Percentiles rank a stretch among this genome's conserved stretches.
These are phyloP conservation scores for Triadica sebifera DNA, from an alignment of 345 rosid genomes.

Conservation along the genomic window DNA sequence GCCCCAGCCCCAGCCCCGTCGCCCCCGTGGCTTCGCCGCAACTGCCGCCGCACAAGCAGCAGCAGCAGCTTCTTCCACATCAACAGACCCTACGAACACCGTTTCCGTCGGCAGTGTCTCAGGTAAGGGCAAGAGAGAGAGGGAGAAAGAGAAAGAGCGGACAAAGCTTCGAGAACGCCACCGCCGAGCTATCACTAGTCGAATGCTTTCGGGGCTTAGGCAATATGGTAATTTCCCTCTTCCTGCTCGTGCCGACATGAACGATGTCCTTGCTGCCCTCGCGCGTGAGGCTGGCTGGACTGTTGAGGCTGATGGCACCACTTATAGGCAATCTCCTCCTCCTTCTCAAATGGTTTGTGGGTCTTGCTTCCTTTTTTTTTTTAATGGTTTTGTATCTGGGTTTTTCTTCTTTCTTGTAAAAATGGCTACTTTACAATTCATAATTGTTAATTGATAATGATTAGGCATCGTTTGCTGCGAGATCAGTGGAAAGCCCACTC, in stretches of 20 bases:
- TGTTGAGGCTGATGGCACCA: conserved; percentile 88
- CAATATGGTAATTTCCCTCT: conserved; percentile 93
- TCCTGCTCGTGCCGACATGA: conserved; percentile 99
- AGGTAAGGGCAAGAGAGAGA: conserved; percentile 72
- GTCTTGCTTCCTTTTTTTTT: background rate
- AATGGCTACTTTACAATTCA: background rate
- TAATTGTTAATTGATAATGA: conserved; percentile 5
- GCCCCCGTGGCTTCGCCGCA: conserved; percentile 79
- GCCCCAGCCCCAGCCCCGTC: conserved; percentile 46
- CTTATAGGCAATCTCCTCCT: conserved; percentile 67
- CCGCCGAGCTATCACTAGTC: conserved; percentile 92
- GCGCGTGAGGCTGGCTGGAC: conserved; percentile 99
- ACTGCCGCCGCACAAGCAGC: conserved; percentile 50
- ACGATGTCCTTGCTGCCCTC: conserved; percentile 93
- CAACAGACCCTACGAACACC: conserved; percentile 20
- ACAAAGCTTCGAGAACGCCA: conserved; percentile 96
- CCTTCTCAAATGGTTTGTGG: conserved; percentile 57
- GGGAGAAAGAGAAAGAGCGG: conserved; percentile 94
- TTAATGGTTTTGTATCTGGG: too few species aligned
- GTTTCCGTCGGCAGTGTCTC: conserved; percentile 1
- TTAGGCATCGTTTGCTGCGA: conserved; percentile 50
- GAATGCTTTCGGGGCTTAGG: conserved; percentile 92
- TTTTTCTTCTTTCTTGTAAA: conserved; percentile 1
- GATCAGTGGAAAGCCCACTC: conserved; percentile 63
- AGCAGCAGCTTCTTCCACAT: conserved; percentile 42